Evolutionary conservation across 2,329 filamentous ascomycete genomes (phyloP).

Genomic region (Incumbomyces lentus): DNA sequence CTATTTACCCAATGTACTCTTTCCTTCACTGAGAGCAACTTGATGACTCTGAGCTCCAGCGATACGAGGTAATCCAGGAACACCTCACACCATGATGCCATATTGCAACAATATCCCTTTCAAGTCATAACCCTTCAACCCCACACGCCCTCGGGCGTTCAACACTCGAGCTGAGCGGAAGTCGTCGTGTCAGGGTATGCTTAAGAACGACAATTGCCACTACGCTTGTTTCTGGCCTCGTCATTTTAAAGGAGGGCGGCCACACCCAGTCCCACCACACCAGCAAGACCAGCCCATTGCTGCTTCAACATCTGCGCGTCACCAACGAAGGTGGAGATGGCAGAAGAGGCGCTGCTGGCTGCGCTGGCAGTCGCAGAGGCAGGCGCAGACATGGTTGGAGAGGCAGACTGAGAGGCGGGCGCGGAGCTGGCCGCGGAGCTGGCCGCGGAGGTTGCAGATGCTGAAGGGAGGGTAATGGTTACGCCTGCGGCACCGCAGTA

Average conservation of each 20-base stretch:
- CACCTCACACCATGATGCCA: too few species aligned
- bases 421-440: constrained; percentile 4
- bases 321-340: constrained; percentile 11
- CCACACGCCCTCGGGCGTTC: too few species aligned
- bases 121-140: too few species aligned
- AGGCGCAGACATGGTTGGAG: constrained; percentile 1
- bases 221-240: not conserved
- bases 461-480: not conserved
- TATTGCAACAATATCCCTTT: too few species aligned
- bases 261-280: constrained; percentile 11
- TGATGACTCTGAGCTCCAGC: too few species aligned
- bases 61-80: too few species aligned
- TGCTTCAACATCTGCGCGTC: constrained; percentile 10
- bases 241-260: constrained; percentile 11
- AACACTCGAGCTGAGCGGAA: too few species aligned
- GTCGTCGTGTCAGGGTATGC: too few species aligned
- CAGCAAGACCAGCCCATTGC: constrained; percentile 11
- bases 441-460: constrained; percentile 4
- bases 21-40: too few species aligned
- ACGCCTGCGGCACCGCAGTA: too few species aligned
- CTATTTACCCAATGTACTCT: too few species aligned
- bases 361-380: not conserved
- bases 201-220: too few species aligned
- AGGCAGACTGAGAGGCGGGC: constrained; percentile 1
- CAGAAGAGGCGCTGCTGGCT: constrained; percentile 4